phyloP scores from a whole-genome alignment of 192 early-diverging fungal species.

The Podila verticillata region DNA sequence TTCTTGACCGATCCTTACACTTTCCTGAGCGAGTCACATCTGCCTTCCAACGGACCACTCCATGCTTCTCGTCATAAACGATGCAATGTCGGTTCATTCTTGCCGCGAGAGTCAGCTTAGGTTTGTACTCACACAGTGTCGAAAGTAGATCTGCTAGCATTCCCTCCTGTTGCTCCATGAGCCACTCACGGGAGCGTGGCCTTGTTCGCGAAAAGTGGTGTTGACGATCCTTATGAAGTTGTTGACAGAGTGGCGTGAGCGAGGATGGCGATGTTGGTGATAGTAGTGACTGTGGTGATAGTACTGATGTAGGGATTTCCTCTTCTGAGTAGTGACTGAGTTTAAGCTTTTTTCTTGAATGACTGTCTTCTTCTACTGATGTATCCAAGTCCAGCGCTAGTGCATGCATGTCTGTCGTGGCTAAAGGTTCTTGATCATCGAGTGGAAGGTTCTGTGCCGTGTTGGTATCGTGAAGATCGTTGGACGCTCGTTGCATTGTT shows the following conservation, averaged over 20 bases:
- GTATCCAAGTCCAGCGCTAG: background rate
- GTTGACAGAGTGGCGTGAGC: background rate
- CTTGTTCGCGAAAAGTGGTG: background rate
- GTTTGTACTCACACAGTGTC: background rate
- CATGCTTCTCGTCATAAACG: slow-evolving; percentile 16
- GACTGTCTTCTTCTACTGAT: background rate
- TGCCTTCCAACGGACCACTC: slow-evolving; percentile 20
- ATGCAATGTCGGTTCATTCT: slow-evolving; percentile 1
- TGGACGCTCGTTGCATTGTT: too few relatives aligned
- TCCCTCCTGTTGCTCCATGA: background rate
- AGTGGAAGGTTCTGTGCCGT: too few relatives aligned
- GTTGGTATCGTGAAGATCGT: too few relatives aligned
- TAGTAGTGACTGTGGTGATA: background rate
- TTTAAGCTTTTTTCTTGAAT: background rate
- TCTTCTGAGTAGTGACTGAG: background rate
- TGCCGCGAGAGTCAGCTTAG: background rate
- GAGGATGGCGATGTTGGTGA: background rate
- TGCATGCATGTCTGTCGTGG: background rate
- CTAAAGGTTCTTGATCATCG: background rate
- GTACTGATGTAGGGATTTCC: background rate
- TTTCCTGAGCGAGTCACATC: background rate
- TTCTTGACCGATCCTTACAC: background rate
- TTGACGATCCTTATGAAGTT: background rate
- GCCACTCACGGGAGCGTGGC: background rate
- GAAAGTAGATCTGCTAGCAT: background rate